phyloP scores from a whole-genome alignment of 2,329 filamentous ascomycete species.

The Colletotrichum spinosum region DNA sequence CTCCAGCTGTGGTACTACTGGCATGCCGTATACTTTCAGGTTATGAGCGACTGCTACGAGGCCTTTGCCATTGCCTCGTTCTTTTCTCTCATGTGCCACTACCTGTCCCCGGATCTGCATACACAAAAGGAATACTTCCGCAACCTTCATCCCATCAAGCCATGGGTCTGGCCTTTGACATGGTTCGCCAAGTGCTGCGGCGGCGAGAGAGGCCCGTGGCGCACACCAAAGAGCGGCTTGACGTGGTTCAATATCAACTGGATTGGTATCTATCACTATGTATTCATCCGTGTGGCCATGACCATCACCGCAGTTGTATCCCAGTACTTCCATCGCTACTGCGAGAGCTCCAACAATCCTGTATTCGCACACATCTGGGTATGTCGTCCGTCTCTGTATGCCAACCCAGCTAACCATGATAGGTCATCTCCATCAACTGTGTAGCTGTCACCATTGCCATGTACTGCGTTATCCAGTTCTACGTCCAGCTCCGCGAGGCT shows the following conservation, averaged over 20 bases:
- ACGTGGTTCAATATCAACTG: slow-evolving; percentile 93
- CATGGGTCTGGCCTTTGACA: slow-evolving; percentile 80
- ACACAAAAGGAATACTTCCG: slow-evolving; percentile 87
- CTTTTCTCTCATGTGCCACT: slow-evolving; percentile 85
- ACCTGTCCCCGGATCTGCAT: slow-evolving; percentile 81
- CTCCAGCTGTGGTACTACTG: slow-evolving; percentile 80
- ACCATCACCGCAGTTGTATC: slow-evolving; percentile 82
- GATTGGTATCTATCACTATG: slow-evolving; percentile 88
- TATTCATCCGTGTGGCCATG: slow-evolving; percentile 82
- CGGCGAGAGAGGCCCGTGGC: slow-evolving; percentile 75
- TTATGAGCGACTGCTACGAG: slow-evolving; percentile 88
- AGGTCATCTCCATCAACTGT: slow-evolving; percentile 77
- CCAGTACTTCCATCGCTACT: slow-evolving; percentile 77
- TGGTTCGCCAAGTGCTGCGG: slow-evolving; percentile 79
- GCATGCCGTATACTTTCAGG: slow-evolving; percentile 83
- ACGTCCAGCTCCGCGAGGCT: slow-evolving; percentile 78
- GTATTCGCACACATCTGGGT: slow-evolving; percentile 90
- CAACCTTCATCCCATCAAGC: slow-evolving; percentile 70
- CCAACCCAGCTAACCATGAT: slow-evolving; percentile 20
- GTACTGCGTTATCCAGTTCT: slow-evolving; percentile 91
- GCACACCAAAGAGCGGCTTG: slow-evolving; percentile 82
- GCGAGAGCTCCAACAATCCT: slow-evolving; percentile 81
- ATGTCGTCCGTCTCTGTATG: slow-evolving; percentile 41
- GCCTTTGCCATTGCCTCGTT: slow-evolving; percentile 90
- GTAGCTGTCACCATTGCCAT: slow-evolving; percentile 84